A percentile compares a stretch with the other conserved stretches of the same genome.
These are phyloP conservation scores for Mrakia frigida DNA, from an alignment of 768 basidiomycete genomes.

Conservation along the genomic window DNA sequence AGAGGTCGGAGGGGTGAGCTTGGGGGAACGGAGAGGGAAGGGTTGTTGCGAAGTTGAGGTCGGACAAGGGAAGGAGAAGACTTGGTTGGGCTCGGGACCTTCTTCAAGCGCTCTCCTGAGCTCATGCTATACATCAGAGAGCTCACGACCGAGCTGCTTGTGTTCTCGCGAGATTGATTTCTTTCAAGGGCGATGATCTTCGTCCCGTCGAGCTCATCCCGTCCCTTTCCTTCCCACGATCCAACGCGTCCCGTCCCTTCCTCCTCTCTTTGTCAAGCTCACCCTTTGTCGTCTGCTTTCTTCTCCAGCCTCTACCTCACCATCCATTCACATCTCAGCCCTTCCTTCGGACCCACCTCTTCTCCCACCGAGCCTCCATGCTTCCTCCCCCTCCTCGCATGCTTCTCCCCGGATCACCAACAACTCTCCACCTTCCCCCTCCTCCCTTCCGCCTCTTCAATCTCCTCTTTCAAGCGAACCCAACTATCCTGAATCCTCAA, in stretches of 20 bases:
- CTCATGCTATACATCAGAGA: neutral
- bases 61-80: neutral
- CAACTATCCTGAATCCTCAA: neutral
- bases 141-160: neutral
- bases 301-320: neutral
- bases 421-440: neutral
- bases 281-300: neutral
- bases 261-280: neutral
- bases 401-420: neutral
- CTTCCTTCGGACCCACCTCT: neutral
- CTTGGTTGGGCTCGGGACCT: neutral
- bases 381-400: neutral
- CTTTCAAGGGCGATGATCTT: neutral
- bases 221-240: too few relatives aligned
- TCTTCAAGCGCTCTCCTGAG: neutral
- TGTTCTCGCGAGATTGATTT: neutral
- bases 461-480: neutral
- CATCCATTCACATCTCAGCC: neutral
- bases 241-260: neutral
- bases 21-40: neutral
- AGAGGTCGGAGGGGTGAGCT: neutral
- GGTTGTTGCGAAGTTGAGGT: neutral
- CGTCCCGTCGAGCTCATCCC: neutral
- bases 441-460: neutral
- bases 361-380: neutral